A percentile compares a stretch with the other conserved stretches of the same genome.
Conservation (phyloP, 768 basidiomycete genomes). For the Terana coerulea region DNA sequence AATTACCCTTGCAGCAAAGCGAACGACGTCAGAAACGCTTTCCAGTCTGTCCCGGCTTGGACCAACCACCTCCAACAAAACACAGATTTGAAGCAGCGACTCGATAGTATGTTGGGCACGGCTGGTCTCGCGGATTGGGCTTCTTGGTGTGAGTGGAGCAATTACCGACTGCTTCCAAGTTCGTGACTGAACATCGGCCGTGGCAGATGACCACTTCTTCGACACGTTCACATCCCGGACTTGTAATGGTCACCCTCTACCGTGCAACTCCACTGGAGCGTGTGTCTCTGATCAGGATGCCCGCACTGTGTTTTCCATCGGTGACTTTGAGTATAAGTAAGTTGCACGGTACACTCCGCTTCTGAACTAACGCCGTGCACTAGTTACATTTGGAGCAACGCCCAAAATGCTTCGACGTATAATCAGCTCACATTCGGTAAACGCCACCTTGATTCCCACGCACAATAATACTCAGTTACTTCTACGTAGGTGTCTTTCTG, state of each 20-base stretch:
- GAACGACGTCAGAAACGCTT: slow-evolving; percentile 34
- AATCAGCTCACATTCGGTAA: slow-evolving; percentile 42
- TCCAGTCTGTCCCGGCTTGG: slow-evolving; percentile 44
- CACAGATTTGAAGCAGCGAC: slow-evolving; percentile 32
- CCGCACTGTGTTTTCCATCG: slow-evolving; percentile 31
- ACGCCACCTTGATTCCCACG: neutral
- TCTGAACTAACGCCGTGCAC: neutral
- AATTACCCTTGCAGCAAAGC: slow-evolving; percentile 42
- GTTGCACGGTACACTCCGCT: neutral
- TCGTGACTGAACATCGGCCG: neutral
- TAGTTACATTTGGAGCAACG: slow-evolving; percentile 49
- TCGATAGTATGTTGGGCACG: slow-evolving; percentile 39
- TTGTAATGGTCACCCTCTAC: slow-evolving; percentile 41
- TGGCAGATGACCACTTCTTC: slow-evolving; percentile 45
- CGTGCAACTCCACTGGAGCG: slow-evolving; percentile 38
- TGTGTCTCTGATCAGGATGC: slow-evolving; percentile 41
- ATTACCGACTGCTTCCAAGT: neutral
- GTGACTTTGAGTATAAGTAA: slow-evolving; percentile 39
- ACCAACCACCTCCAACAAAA: slow-evolving; percentile 39
- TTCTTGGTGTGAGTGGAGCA: slow-evolving; percentile 40
- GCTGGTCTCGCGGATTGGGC: slow-evolving; percentile 37
- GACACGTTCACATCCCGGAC: slow-evolving; percentile 48
- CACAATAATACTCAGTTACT: neutral
- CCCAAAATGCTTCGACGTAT: slow-evolving; percentile 40
- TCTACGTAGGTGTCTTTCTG: slow-evolving; percentile 41